Base-by-base conservation (phyloP, 495 filamentous ascomycete species). In the Xylaria intraflava region DNA sequence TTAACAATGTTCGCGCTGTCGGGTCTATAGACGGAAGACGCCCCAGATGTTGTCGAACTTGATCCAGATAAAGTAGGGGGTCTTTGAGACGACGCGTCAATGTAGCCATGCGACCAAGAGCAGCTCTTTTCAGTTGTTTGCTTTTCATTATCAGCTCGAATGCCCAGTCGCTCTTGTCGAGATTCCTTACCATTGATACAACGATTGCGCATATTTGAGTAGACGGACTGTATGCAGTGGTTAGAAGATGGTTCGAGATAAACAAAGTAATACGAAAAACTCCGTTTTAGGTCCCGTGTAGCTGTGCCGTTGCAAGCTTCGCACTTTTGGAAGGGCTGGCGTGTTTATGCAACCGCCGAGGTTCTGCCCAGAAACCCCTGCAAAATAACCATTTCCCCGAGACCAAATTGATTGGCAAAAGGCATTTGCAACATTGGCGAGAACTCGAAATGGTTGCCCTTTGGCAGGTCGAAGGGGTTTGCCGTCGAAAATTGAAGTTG, bases 11-110 rank as follows among this genome's bases (percentile, higher is more conserved):
- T 36, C 93, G 79, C 11, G 93, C 96, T 60, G 92, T 97, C 27
- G 93, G 93, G 66, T 98, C 94, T 62, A 98, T 97, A 5, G 90
- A 83, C n/a, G 93, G 93, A 46, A 98, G 82, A 81, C 93, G 90
- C 55, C 90, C 92, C 63, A 98, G 79, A 82, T 98, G 93, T 72
- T 97, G 94, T 41, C 93, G 84, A 59, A 98, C 93, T 73, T 97
- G 92, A 73, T 98, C 93, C 49, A 98, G 85, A 69, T 98, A 98
- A 31, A 92, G 72, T 29, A 98, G 82, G 27, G 93, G 89, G 57
- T 96, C 93, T 72, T 94, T 96, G 39, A 98, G 72, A 49, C 90
- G 82, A 72, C 88, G 89, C 70, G 87, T 90, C 60, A 98, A 90
- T 9, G 93, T 98, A 39, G 90, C 92, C 92, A 98, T 97, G 55